phyloP scores from a whole-genome alignment of 495 filamentous ascomycete genomes.

The Apodospora peruviana region DNA sequence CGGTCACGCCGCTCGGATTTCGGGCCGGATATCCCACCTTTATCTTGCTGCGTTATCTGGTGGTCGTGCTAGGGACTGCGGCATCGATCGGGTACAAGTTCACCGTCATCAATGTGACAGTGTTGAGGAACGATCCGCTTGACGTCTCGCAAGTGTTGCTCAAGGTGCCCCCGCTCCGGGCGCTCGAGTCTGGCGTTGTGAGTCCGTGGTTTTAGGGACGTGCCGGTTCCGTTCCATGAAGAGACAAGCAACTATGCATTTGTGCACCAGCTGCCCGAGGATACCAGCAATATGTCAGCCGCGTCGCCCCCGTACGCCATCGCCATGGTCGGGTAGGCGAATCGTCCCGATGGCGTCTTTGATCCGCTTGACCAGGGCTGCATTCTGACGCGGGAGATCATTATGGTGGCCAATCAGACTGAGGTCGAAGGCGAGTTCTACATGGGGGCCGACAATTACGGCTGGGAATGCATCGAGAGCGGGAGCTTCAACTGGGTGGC shows the following conservation, averaged over 20 bases:
- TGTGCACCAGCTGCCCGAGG: too few species aligned
- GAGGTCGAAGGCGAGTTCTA: neutral
- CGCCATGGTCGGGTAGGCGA: neutral
- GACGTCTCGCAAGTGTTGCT: neutral
- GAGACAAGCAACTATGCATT: neutral
- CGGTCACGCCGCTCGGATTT: conserved; percentile 1
- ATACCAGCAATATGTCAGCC: neutral
- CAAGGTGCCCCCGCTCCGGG: neutral
- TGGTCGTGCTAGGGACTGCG: neutral
- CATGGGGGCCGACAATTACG: neutral
- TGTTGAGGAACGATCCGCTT: neutral
- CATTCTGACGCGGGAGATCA: neutral
- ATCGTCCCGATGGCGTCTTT: neutral
- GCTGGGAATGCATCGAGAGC: neutral
- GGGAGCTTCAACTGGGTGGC: neutral
- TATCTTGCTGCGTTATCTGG: neutral
- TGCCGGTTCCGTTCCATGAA: too few species aligned
- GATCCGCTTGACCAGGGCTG: neutral
- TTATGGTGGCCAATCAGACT: neutral
- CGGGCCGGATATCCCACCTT: neutral
- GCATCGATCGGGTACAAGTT: conserved; percentile 5
- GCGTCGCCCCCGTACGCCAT: neutral
- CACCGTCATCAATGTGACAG: neutral
- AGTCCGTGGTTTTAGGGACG: conserved; percentile 5
- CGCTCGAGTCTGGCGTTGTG: neutral